Evolutionary conservation across 75 land plant genomes (phyloP), one percentile per base, ranked within the genome.

Genomic region (Pinus taeda): DNA sequence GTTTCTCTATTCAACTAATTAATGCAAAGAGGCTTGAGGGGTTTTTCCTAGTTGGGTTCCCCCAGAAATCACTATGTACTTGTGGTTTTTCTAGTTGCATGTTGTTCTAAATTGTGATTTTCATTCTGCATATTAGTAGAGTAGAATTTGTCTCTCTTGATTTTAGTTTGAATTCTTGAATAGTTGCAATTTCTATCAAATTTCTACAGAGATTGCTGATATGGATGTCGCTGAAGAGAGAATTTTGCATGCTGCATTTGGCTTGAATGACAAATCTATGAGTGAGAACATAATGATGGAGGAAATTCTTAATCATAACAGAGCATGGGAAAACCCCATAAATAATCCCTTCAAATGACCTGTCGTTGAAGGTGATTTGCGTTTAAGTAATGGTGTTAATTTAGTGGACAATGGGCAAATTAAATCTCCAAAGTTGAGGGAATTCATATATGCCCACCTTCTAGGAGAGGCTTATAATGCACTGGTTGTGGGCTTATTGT

Each of bases 211-310:
- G 4, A 14, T 64, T 18, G 30, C 1, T 30, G 66, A 17, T 64
- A 49, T 67, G 36, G 71, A 67, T 67, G 71, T 11, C 39, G 71
- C 71, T 37, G 71, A 67, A n/a, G 71, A 67, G 33, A 67, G 39
- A 49, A 67, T 67, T 6, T 36, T 67, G 71, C 45, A 67, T 18
- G 71, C 39, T 30, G 49, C 49, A 67, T 30, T 45, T 14, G 71
- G 45, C 39, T 42, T 2, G 1, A 67, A 6, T 22, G 1, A 14
- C 6, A 39, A 64, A 29, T 15, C 71, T 3, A 67, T 67, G 45
- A 67, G 39, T 8, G 71, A 67, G 71, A 67, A 39, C 8, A 45
- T 7, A 6, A 39, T 67, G 71, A 67, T 67, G 71, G 53, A 67
- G 49, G 71, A 39, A 37, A 18, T 67, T 21, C 53, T 67, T 45